A percentile compares a stretch with the other conserved stretches of the same genome.
These are phyloP conservation scores for Penicillium sp. DNA, from an alignment of 2,329 filamentous ascomycete genomes.

Conservation along the genomic window DNA sequence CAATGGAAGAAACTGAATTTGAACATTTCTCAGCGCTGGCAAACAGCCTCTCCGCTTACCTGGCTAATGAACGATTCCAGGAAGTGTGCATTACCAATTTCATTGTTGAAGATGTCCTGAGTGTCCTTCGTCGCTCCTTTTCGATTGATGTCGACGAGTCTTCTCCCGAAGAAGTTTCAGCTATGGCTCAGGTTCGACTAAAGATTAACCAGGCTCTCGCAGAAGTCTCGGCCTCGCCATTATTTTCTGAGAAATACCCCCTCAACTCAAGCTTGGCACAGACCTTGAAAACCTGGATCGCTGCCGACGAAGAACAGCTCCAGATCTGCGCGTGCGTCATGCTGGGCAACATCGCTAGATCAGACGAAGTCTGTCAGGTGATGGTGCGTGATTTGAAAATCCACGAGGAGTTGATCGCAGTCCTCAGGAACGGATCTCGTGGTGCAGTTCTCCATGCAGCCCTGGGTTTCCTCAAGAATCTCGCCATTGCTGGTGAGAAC, in stretches of 20 bases:
- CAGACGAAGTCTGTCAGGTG: conserved; percentile 36
- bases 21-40: conserved; percentile 29
- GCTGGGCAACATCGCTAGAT: conserved; percentile 44
- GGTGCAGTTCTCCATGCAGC: conserved; percentile 40
- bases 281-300: conserved; percentile 38
- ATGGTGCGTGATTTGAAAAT: conserved; percentile 38
- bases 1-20: conserved; percentile 22
- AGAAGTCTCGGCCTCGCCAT: conserved; percentile 35
- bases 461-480: conserved; percentile 45
- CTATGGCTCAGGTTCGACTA: conserved; percentile 30
- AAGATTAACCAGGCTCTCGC: conserved; percentile 38
- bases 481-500: conserved; percentile 42
- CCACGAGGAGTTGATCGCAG: conserved; percentile 36
- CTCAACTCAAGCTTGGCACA: conserved; percentile 33
- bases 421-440: conserved; percentile 35
- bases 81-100: conserved; percentile 28
- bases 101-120: conserved; percentile 30
- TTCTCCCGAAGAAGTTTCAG: conserved; percentile 30
- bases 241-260: conserved; percentile 36
- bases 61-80: conserved; percentile 37
- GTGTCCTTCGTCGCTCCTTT: conserved; percentile 29
- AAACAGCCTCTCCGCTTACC: conserved; percentile 29
- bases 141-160: conserved; percentile 21
- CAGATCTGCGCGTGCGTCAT: conserved; percentile 44
- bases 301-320: conserved; percentile 36